Conservation (phyloP, 176 grass and related monocot species). For the Otatea glauca region DNA sequence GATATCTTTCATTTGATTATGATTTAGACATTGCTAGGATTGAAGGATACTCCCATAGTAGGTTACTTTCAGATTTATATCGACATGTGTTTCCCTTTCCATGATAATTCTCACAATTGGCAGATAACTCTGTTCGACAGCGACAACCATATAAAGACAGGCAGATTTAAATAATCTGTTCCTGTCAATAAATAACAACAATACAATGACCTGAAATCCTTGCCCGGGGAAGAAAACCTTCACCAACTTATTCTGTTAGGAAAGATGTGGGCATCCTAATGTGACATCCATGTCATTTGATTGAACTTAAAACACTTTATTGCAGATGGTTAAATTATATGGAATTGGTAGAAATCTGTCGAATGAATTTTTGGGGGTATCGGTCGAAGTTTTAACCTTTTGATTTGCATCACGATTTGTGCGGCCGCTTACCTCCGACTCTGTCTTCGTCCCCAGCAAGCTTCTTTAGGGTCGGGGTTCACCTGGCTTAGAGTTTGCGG, state of each 20-base stretch:
- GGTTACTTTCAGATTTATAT: background rate
- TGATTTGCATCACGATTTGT: too few relatives aligned
- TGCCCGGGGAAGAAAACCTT: background rate
- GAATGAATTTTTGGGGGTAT: too few relatives aligned
- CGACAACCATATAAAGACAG: background rate
- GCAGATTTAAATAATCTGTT: background rate
- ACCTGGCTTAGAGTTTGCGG: too few relatives aligned
- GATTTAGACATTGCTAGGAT: background rate
- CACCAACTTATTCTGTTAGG: background rate
- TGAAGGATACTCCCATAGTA: slow-evolving; percentile 17
- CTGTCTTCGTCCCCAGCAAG: too few relatives aligned
- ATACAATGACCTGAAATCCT: slow-evolving; percentile 7
- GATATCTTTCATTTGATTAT: background rate
- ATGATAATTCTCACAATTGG: background rate
- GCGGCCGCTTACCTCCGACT: too few relatives aligned
- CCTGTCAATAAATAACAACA: background rate
- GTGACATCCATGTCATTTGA: background rate
- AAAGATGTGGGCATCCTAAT: background rate
- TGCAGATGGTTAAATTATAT: background rate
- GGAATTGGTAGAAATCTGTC: too few relatives aligned
- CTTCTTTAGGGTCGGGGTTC: too few relatives aligned
- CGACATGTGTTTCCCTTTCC: background rate
- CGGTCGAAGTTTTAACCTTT: too few relatives aligned
- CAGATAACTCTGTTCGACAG: background rate
- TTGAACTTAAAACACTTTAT: background rate